Base-by-base conservation (phyloP, 768 basidiomycete genomes). In the Cubamyces lactineus region DNA sequence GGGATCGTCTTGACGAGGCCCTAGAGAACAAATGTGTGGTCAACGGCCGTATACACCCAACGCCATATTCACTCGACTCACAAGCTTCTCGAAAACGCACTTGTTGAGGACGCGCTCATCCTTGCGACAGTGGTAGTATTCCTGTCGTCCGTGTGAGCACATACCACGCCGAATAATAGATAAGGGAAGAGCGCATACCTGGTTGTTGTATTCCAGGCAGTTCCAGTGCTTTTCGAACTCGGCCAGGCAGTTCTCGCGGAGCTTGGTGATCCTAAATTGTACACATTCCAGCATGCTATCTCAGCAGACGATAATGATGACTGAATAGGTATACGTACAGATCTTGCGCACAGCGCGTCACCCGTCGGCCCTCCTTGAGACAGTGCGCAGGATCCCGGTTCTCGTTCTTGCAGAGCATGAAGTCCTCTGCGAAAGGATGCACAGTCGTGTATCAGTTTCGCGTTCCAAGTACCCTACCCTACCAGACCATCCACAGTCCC, bases 351-450 rank as follows among this genome's bases (percentile, higher is more conserved):
- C 97, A 99, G 67, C 97, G 84, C 57, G 97, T 98, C 59, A 98
- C 96, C 67, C 92, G 87, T 67, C 97, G 78, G 12, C 97, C 97
- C 75, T 98, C 97, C 82, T 92, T 91, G 78, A 98, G 72, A 76
- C 97, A 99, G 73, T 96, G 94, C 21, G 77, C 93, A 11, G 96
- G 94, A 71, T 96, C 89, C 61, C 89, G 83, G 71, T 84, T 89
- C 80, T 98, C 96, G 23, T 86, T 80, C 79, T 98, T 98, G 84
- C 97, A 99, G 55, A 98, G 89, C 94, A 98, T 96, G 70, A 93
- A 94, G 79, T 94, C 91, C 84, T 94, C 92, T 92, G 71, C 52
- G 56, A 1, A 60, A 28, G 45, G 26, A 41, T 38, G n/a, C 28
- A 19, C 26, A 5, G 43, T n/a, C 17, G 23, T 16, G 52, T 16